Conservation (phyloP, 2,329 filamentous ascomycete genomes). For the Aspergillus carbonarius region DNA sequence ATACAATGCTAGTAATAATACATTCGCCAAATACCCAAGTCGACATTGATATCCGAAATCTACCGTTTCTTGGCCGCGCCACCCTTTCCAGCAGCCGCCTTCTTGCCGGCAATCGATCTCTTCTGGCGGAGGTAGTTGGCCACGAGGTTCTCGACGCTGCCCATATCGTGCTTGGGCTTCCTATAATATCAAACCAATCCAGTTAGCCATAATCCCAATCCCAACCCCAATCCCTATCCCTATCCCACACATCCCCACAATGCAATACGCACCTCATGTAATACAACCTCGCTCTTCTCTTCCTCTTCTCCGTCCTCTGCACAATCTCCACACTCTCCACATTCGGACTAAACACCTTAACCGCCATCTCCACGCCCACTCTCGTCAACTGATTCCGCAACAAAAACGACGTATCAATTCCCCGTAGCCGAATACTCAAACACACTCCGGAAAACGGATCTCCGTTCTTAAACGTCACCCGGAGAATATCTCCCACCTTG, state of each 20-base stretch:
- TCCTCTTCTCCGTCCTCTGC: constrained; percentile 79
- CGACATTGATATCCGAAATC: neutral
- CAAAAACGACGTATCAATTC: constrained; percentile 83
- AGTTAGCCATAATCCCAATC: constrained; percentile 12
- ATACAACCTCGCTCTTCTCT: constrained; percentile 80
- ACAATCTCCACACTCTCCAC: constrained; percentile 91
- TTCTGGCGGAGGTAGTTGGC: constrained; percentile 61
- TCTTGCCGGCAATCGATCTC: constrained; percentile 41
- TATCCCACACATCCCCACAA: neutral
- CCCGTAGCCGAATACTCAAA: constrained; percentile 81
- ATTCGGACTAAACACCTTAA: constrained; percentile 89
- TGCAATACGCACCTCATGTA: constrained; percentile 69
- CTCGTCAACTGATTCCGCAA: constrained; percentile 83
- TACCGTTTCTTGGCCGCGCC: neutral
- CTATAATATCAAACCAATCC: constrained; percentile 26
- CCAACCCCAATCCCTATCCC: neutral
- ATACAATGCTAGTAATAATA: constrained; percentile 10
- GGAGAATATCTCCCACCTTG: constrained; percentile 84
- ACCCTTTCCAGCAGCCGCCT: neutral
- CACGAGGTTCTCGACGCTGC: constrained; percentile 79
- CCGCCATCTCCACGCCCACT: constrained; percentile 94
- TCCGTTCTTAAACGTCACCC: constrained; percentile 78
- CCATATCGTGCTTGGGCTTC: constrained; percentile 81
- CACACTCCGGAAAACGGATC: constrained; percentile 90
- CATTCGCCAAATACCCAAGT: constrained; percentile 7